Percentiles rank a stretch among this genome's conserved stretches.
Evolutionary conservation across 768 basidiomycete species (phyloP).

Genomic region (Royoungia palumana): DNA sequence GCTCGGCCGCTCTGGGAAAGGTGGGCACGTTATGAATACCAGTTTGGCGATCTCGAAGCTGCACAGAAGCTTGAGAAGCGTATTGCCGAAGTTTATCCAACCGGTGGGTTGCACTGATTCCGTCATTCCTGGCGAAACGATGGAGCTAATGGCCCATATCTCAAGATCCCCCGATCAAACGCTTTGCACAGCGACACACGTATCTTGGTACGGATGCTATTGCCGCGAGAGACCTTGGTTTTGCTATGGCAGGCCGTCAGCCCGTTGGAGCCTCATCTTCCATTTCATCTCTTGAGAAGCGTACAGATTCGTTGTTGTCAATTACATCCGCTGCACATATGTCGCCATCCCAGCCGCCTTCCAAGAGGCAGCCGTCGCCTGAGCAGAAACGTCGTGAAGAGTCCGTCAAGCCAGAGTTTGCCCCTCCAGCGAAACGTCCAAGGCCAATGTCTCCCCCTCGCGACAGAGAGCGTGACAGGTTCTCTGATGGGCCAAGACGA

Average conservation of each 20-base stretch:
- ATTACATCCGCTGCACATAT: constrained; percentile 28
- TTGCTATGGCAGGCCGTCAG: constrained; percentile 47
- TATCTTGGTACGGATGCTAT: constrained; percentile 82
- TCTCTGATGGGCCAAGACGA: constrained; percentile 36
- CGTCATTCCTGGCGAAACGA: background rate
- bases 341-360: constrained; percentile 19
- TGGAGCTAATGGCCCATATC: background rate
- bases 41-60: constrained; percentile 88
- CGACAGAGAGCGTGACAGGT: constrained; percentile 48
- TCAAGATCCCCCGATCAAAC: constrained; percentile 84
- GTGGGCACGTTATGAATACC: constrained; percentile 94
- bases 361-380: constrained; percentile 33
- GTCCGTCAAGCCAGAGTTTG: constrained; percentile 35
- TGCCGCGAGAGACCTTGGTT: constrained; percentile 84
- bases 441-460: constrained; percentile 47
- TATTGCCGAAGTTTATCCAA: constrained; percentile 83
- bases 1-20: constrained; percentile 91
- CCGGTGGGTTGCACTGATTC: constrained; percentile 47
- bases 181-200: constrained; percentile 78
- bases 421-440: constrained; percentile 42
- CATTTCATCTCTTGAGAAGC: constrained; percentile 28
- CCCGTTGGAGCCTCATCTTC: constrained; percentile 18
- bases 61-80: constrained; percentile 87
- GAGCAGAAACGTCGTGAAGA: constrained; percentile 44
- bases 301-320: constrained; percentile 36